Evolutionary conservation across 805 yeast species (phyloP), one percentile per base, ranked within the genome.

Genomic region (Sporopachydermia lactativora): DNA sequence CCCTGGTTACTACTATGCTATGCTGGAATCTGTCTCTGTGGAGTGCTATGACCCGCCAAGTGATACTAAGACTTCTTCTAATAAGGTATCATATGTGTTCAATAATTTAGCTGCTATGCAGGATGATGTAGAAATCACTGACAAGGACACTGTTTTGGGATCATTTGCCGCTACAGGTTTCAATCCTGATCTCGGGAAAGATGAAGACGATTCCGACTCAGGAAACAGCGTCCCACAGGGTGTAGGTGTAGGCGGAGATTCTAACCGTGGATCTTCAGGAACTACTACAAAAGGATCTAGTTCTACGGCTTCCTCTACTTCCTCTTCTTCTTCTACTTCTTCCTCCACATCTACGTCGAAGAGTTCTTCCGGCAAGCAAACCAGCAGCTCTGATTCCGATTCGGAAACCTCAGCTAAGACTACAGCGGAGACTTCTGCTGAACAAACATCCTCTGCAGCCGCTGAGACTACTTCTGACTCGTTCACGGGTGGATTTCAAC

Each of bases 1-100:
- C 43, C 72, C 77, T 40, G 96, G 96, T n/a, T 88, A 86, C 64
- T 79, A 73, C 63, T 84, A 75, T 55, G 77, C 81, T 18, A 66
- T 71, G 43, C 51, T 88, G 38, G 65, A 76, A 51, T 67, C 70
- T 37, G 65, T 84, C 31, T 64, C 68, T 13, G 70, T 86, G 39
- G 67, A 73, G 40, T 75, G 94, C 53, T 81, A 82, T 59, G 84
- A 71, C 52, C 72, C 85, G 31, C 95, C 96, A 18, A 50, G 64
- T 8, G 71, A 62, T 28, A 68, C 77, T 18, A 49, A 51, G 35
- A 47, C 54, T 16, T 54, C 56, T 39, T 58, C 59, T 24, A 79
- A 78, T 38, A 55, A 69, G 39, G 57, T 52, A 37, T 62, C 80
- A 0, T 78, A 79, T 53, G 58, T 64, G 15, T 82, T 66, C 64